Evolutionary conservation across 176 grass and related monocot genomes (phyloP).

Genomic region (Carex kokanica): DNA sequence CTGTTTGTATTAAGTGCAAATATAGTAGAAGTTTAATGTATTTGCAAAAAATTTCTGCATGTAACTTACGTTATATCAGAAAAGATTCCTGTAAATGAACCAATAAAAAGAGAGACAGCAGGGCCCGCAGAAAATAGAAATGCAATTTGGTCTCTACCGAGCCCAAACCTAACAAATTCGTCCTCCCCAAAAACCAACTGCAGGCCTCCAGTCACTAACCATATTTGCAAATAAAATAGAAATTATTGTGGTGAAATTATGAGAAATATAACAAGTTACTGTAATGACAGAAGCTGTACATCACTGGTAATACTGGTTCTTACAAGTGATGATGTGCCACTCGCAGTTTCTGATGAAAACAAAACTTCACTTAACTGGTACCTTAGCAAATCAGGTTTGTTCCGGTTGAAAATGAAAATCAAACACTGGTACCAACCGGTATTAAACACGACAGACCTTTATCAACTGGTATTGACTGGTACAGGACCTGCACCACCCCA

Average conservation of each 20-base stretch:
- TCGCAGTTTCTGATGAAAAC: neutral
- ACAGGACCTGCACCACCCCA: neutral
- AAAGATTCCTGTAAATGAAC: slow-evolving; percentile 58
- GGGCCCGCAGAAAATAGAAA: slow-evolving; percentile 37
- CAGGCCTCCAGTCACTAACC: slow-evolving; percentile 62
- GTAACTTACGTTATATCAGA: slow-evolving; percentile 69
- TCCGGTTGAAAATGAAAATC: neutral
- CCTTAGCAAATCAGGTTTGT: neutral
- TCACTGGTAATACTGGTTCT: neutral
- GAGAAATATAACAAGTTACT: neutral
- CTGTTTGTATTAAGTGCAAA: neutral
- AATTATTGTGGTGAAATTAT: neutral
- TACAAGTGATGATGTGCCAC: neutral
- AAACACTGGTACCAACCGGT: neutral
- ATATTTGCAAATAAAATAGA: neutral
- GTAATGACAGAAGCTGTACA: neutral
- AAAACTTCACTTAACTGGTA: neutral
- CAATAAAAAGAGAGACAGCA: slow-evolving; percentile 41
- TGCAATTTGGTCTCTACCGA: slow-evolving; percentile 61
- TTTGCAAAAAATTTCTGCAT: neutral
- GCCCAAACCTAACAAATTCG: slow-evolving; percentile 54
- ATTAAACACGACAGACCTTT: neutral
- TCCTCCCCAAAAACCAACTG: slow-evolving; percentile 72
- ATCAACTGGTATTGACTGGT: neutral
- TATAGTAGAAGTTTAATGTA: neutral